Percentiles rank a stretch among this genome's conserved stretches.
These are phyloP conservation scores for Talaromyces sp. DNA, from an alignment of 2,329 filamentous ascomycete genomes.

Conservation along the genomic window DNA sequence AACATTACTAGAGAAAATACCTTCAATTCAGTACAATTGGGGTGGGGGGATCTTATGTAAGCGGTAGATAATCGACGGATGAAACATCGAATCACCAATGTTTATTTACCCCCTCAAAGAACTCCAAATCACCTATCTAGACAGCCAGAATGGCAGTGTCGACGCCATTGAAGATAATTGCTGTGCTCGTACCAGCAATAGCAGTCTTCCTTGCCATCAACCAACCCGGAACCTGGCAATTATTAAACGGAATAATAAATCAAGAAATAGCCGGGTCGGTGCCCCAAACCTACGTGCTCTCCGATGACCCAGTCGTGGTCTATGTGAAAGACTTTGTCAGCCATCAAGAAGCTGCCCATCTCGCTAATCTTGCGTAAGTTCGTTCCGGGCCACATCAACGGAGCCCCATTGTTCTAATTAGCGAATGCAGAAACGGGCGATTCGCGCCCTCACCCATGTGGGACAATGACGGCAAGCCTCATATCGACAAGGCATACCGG, in stretches of 20 bases:
- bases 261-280: not conserved
- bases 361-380: slow-evolving; percentile 51
- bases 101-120: not conserved
- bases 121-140: not conserved
- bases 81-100: too few relatives aligned
- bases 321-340: slow-evolving; percentile 53
- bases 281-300: slow-evolving; percentile 18
- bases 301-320: slow-evolving; percentile 49
- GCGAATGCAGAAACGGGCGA: slow-evolving; percentile 32
- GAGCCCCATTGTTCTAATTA: slow-evolving; percentile 2
- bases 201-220: not conserved
- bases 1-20: too few relatives aligned
- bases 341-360: slow-evolving; percentile 41
- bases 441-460: slow-evolving; percentile 38
- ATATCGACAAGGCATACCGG: slow-evolving; percentile 20
- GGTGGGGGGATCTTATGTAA: too few relatives aligned
- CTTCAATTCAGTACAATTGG: too few relatives aligned
- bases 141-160: not conserved
- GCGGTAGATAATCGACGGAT: too few relatives aligned
- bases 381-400: too few relatives aligned
- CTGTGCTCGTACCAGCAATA: not conserved
- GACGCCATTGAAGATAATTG: not conserved
- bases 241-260: not conserved
- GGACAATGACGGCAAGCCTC: slow-evolving; percentile 11
- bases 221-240: not conserved